Base-by-base conservation (phyloP, 345 rosid species). In the Noccaea caerulescens region DNA sequence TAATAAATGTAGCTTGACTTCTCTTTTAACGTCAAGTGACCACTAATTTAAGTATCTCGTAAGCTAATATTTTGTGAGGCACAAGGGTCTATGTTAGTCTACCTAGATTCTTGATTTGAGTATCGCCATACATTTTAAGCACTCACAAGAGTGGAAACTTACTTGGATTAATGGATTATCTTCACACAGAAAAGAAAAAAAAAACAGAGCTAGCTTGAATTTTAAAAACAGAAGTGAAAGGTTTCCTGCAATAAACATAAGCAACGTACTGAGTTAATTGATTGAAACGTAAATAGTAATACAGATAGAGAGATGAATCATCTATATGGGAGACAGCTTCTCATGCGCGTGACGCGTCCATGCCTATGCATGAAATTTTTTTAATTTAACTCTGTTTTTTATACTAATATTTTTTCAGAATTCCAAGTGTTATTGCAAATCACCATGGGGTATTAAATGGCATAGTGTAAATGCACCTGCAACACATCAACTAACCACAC, bases 401-500 rank as follows among this genome's bases (percentile, higher is more conserved):
- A 10, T 42, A 34, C 4, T 43, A 3, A 23, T 0, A 27, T 8
- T 23, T 39, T 16, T 37, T 5, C 7, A 60, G 53, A 62, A 68
- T 75, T 61, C n/a, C 11, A 51, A 68, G 74, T 68, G 65, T 54
- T 68, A 54, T 68, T 62, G 50, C 42, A 69, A 69, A 69, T 63
- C 61, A 64, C 67, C 32, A 38, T 27, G 23, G 71, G 46, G 62
- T 70, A 58, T 76, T 70, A 70, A 76, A 76, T 58, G 44, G 37
- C 3, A 42, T 50, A 54, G 54, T 65, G 81, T 90, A 82, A 90
- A 90, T 90, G 92, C 85, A 61, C 80, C 86, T 82, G 85, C 85
- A 79, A 68, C 63, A 62, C 69, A 83, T 85, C 95, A 88, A 85
- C 96, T 80, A 90, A 90, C 97, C 66, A 55, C 89, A 73, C 61